A percentile compares a stretch with the other conserved stretches of the same genome.
Conservation (phyloP, 2,329 filamentous ascomycete genomes). For the Penicillium sp. region DNA sequence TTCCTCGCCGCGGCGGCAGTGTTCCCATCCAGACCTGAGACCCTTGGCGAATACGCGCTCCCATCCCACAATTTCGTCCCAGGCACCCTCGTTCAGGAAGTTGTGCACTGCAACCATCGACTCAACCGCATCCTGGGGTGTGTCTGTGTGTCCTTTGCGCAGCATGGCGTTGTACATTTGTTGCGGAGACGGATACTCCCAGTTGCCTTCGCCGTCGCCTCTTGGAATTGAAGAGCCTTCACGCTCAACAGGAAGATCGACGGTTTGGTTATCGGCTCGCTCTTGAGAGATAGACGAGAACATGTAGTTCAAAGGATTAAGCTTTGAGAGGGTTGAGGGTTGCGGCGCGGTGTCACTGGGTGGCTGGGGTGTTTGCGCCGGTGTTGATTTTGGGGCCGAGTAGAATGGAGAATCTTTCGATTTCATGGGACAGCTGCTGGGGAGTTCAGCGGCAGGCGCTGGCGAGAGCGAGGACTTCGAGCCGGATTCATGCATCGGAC, state of each 20-base stretch:
- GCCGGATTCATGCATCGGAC: conserved; percentile 63
- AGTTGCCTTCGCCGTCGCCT: conserved; percentile 69
- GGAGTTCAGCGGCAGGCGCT: conserved; percentile 26
- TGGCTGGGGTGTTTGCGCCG: conserved; percentile 30
- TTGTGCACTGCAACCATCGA: conserved; percentile 98
- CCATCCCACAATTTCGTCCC: conserved; percentile 93
- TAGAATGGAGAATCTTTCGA: conserved; percentile 52
- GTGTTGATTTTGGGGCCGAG: conserved; percentile 31
- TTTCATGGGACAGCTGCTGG: conserved; percentile 43
- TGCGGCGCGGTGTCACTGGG: conserved; percentile 25
- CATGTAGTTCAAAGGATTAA: conserved; percentile 93
- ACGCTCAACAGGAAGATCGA: conserved; percentile 72
- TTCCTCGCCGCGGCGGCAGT: conserved; percentile 71
- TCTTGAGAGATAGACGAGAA: conserved; percentile 80
- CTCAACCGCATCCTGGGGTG: conserved; percentile 87
- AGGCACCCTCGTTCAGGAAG: conserved; percentile 95
- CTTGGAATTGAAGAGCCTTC: conserved; percentile 90
- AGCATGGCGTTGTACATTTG: conserved; percentile 99
- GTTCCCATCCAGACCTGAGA: conserved; percentile 66
- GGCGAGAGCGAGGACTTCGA: conserved; percentile 28
- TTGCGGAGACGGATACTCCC: conserved; percentile 97
- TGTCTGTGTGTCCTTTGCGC: conserved; percentile 93
- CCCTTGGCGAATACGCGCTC: conserved; percentile 80
- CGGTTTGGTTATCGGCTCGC: conserved; percentile 67
- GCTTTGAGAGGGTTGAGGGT: conserved; percentile 58